Base-by-base conservation (phyloP, 495 filamentous ascomycete genomes). In the Haplographium delicatum region DNA sequence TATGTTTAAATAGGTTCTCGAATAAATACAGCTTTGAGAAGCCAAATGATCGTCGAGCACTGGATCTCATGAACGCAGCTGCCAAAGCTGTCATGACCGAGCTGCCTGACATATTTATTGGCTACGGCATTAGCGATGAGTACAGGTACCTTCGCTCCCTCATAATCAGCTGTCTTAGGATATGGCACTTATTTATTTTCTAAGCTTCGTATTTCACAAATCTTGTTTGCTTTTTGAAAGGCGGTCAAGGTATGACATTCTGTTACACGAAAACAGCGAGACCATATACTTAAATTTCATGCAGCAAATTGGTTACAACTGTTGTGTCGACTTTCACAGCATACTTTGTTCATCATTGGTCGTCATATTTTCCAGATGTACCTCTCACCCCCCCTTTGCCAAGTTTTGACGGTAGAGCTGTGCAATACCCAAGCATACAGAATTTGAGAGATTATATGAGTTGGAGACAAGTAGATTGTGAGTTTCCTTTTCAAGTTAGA, bases 391-490 rank as follows among this genome's bases (percentile, higher is more conserved):
- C 82, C 2, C 87, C 88, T 0, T 61, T 95, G 27, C 93, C 93
- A 3, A 86, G 80, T 23, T 98, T 98, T 64, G 93, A 98, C 68
- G 93, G 91, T 1, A 72, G 93, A 15, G 89, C 90, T 9, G 90
- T 97, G 28, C 74, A 82, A 55, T 98, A 96, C 68, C 91, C 93
- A 0, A 82, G 76, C 37, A 72, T 78, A 11, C 73, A 74, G 60
- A 90, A 91, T 62, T 62, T 97, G 50, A 77, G 90, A 33, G 93
- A 98, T 64, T 98, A 98, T 65, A 81, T 97, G 79, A 89, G 86
- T 59, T 98, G 93, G 93, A 75, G 93, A 54, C 93, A 98, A 68
- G 93, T 86, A 27, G 93, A 98, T 65, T 97, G 91, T 94, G 63
- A 64, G 84, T 68, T 30, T 11, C 25, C 34, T 43, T 24, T 20